Conservation (phyloP, 1,139 yeast genomes). For the Cylindricascospora bacillispora region DNA sequence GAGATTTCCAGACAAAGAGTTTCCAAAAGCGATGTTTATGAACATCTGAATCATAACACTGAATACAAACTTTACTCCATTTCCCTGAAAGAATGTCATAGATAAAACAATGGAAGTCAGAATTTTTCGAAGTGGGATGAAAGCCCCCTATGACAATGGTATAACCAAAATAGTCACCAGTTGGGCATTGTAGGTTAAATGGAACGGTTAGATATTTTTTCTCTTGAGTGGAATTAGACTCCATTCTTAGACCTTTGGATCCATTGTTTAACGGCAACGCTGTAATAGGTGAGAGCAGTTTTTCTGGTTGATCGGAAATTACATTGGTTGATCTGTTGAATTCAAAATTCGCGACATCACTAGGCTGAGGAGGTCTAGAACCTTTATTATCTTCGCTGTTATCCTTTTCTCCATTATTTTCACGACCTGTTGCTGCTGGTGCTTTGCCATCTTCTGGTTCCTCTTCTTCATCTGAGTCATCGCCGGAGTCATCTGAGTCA, state of each 20-base stretch:
- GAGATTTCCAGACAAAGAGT: conserved; percentile 63
- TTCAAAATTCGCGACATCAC: too few relatives aligned
- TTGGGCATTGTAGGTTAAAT: conserved; percentile 37
- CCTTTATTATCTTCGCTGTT: not conserved
- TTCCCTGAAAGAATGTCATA: conserved; percentile 49
- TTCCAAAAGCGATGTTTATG: conserved; percentile 53
- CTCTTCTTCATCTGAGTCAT: not conserved
- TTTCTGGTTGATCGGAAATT: not conserved
- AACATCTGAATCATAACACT: conserved; percentile 39
- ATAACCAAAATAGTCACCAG: conserved; percentile 53
- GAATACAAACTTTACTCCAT: conserved; percentile 51
- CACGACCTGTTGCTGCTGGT: not conserved
- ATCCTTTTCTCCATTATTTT: not conserved
- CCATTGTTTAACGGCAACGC: conserved; percentile 17
- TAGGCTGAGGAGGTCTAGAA: too few relatives aligned
- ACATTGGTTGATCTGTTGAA: too few relatives aligned
- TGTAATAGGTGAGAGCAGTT: conserved; percentile 12
- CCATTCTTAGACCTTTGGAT: conserved; percentile 17
- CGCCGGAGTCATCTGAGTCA: not conserved
- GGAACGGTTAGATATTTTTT: conserved; percentile 12
- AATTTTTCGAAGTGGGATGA: conserved; percentile 26
- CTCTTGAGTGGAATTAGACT: conserved; percentile 7
- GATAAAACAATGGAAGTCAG: conserved; percentile 43
- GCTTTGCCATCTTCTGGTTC: not conserved
- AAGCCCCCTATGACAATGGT: conserved; percentile 51